These are phyloP conservation scores for Aspergillus latus DNA, from an alignment of 2,329 filamentous ascomycete species.

Conservation along the genomic window DNA sequence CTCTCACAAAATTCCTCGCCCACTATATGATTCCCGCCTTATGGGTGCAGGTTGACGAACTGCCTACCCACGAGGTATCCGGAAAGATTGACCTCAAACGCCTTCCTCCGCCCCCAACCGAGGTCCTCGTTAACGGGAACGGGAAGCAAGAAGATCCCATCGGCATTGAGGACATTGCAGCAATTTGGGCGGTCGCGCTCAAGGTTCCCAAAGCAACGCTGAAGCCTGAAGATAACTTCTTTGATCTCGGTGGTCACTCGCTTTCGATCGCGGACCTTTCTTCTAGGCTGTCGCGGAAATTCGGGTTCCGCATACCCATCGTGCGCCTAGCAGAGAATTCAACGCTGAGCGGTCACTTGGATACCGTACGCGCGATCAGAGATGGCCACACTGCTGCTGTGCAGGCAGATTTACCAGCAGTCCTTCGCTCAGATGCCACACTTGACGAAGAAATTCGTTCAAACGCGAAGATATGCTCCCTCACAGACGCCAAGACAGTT, in stretches of 20 bases:
- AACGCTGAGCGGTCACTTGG: constrained; percentile 70
- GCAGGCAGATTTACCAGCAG: constrained; percentile 70
- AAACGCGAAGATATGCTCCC: constrained; percentile 54
- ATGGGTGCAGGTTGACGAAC: constrained; percentile 69
- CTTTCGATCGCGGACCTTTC: constrained; percentile 74
- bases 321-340: constrained; percentile 69
- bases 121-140: constrained; percentile 46
- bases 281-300: constrained; percentile 66
- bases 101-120: constrained; percentile 61
- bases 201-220: constrained; percentile 63
- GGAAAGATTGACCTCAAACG: constrained; percentile 74
- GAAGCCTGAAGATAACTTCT: constrained; percentile 72
- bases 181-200: constrained; percentile 70
- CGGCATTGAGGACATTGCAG: constrained; percentile 64
- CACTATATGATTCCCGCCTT: constrained; percentile 81
- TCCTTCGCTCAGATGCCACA: constrained; percentile 65
- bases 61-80: constrained; percentile 76
- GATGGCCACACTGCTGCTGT: constrained; percentile 73
- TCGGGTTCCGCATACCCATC: constrained; percentile 72
- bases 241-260: constrained; percentile 77
- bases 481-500: constrained; percentile 67
- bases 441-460: constrained; percentile 68
- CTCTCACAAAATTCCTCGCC: constrained; percentile 65
- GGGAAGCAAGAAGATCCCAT: constrained; percentile 61
- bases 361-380: constrained; percentile 67